Base-by-base conservation (phyloP, 2,329 filamentous ascomycete species). In the Arthrobotrys pseudoclavata region DNA sequence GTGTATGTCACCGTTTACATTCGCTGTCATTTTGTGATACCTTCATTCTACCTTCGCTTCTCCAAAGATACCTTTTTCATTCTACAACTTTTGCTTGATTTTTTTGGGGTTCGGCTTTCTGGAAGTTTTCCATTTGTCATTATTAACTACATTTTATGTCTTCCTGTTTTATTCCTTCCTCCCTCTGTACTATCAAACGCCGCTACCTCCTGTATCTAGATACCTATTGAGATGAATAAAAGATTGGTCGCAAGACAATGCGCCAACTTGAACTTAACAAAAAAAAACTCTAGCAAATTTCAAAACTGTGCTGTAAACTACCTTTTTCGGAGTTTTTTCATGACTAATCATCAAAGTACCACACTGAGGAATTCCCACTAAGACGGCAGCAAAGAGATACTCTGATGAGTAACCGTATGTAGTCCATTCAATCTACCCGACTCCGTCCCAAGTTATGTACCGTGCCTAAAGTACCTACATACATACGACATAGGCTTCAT, bases 21-120 rank as follows among this genome's bases (percentile, higher is more conserved):
- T 77, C 74, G 74, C 67, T 77, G 53, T 31, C 12, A 12, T 37
- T 70, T 45, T 45, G 53, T 20, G 62, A 74, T 74, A 74, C 47
- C 47, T 72, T 55, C 18, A 37, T 62, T 67, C 40, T 24, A 68
- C 69, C 26, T 74, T 74, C 69, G 69, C 69, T 74, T 74, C 69
- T 74, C n/a, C 20, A 61, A 74, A 72, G 74, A 77, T 77, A 77
- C 74, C 74, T 77, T 67, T 77, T 62, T 26, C 24, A 37, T 61
- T 48, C 55, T 47, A 69, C 22, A 47, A 31, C 20, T 66, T 67
- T 67, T 53, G 57, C n/a, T 50, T 22, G 24, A 6, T 22, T 52
- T 55, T 60, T 61, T 53, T 53, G 55, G 60, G 52, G 63, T 67
- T 66, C 66, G 60, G 64, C 26, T 70, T 71, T 71, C 13, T 53